Evolutionary conservation across 2,329 filamentous ascomycete species (phyloP), one percentile per base, ranked within the genome.

Genomic region (Raffaelea albimanens): DNA sequence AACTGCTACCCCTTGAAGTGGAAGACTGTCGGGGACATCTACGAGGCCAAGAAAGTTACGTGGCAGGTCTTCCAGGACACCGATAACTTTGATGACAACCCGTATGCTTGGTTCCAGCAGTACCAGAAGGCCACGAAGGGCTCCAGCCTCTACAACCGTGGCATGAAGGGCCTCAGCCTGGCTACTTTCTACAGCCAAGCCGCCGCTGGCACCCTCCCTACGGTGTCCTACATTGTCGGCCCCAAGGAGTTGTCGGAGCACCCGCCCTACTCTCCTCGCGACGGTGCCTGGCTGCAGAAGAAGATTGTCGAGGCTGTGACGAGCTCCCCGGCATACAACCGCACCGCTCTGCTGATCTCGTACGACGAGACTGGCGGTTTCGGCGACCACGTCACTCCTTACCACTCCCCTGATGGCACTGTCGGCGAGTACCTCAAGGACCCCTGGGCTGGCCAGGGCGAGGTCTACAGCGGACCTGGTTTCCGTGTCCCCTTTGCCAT

Each of bases 241-340:
- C 73, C 72, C 0, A 59, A 63, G 5, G 67, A 76, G 50, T 60
- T 78, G 4, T 73, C 71, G 0, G 75, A 78, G 56, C 73, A 78
- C 55, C 67, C 73, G 2, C 72, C 73, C 0, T 76, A 71, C 53
- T 64, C 66, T 40, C 73, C 75, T 1, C 68, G 66, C 47, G 74
- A 78, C 49, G 75, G 74, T n/a, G 72, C 65, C 3, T 78, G 73
- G 73, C 61, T 78, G 34, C 71, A 77, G 56, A 67, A 71, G 55
- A 62, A 73, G 55, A 62, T 78, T 5, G 69, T 74, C 16, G 63
- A 75, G 47, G 70, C 72, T 3, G 69, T 78, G 4, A 69, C 66
- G 13, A 63, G 63, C 44, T 72, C 72, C 19, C 70, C 70, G 4
- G 66, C 66, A 40, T 78, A 76, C 55, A 62, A 64, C 40, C 66